These are phyloP conservation scores for Microbotryomycetes sp. DNA, from an alignment of 1,284 basidiomycete species.

Conservation along the genomic window DNA sequence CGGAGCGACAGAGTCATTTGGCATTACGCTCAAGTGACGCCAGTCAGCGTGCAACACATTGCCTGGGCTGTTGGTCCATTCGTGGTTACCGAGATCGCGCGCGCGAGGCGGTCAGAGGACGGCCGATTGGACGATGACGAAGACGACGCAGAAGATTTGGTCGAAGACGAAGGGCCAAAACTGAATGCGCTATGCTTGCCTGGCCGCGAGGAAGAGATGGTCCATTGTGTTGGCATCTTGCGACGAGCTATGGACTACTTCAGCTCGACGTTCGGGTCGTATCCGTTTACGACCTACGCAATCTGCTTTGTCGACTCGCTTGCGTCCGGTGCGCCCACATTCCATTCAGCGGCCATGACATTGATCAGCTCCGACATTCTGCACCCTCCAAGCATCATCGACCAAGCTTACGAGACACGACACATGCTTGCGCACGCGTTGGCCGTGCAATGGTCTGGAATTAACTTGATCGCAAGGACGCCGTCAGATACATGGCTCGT, in stretches of 20 bases:
- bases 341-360: slow-evolving; percentile 77
- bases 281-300: slow-evolving; percentile 93
- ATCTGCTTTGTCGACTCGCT: slow-evolving; percentile 77
- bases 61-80: slow-evolving; percentile 95
- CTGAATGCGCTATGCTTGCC: slow-evolving; percentile 91
- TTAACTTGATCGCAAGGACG: slow-evolving; percentile 92
- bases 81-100: slow-evolving; percentile 63
- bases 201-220: slow-evolving; percentile 62
- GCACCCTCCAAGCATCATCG: slow-evolving; percentile 81
- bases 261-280: slow-evolving; percentile 86
- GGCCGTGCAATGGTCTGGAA: slow-evolving; percentile 93
- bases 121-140: slow-evolving; percentile 14
- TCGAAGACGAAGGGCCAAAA: slow-evolving; percentile 49
- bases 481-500: slow-evolving; percentile 95
- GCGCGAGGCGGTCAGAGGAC: slow-evolving; percentile 10
- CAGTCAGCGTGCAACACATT: slow-evolving; percentile 91
- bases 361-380: slow-evolving; percentile 75
- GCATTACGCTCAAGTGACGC: slow-evolving; percentile 77
- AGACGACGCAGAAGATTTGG: slow-evolving; percentile 52
- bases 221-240: slow-evolving; percentile 64
- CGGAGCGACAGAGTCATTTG: slow-evolving; percentile 93
- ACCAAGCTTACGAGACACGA: slow-evolving; percentile 86
- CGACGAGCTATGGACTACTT: slow-evolving; percentile 88
- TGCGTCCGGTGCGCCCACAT: slow-evolving; percentile 67
- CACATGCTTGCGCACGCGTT: slow-evolving; percentile 79